Evolutionary conservation across 2,329 filamentous ascomycete species (phyloP).

Genomic region (Berkeleyomyces basicola): DNA sequence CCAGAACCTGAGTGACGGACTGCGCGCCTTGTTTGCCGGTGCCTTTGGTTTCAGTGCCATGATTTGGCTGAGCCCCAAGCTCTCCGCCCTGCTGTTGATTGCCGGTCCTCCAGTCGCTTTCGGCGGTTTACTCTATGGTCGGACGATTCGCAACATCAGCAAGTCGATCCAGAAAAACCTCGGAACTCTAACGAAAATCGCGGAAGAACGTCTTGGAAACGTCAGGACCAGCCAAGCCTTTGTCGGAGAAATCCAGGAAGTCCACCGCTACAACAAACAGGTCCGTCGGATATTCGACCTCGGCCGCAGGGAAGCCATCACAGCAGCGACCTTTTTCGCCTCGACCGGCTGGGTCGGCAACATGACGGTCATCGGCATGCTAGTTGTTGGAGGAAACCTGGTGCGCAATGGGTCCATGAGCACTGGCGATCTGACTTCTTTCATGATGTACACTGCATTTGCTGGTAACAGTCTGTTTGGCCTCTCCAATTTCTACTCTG

Average conservation of each 20-base stretch:
- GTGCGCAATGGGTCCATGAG: slow-evolving; percentile 75
- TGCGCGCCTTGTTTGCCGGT: slow-evolving; percentile 78
- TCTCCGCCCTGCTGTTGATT: slow-evolving; percentile 71
- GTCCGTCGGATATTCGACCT: slow-evolving; percentile 83
- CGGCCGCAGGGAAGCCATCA: slow-evolving; percentile 70
- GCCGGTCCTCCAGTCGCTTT: slow-evolving; percentile 85
- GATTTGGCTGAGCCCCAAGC: slow-evolving; percentile 84
- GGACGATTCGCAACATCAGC: slow-evolving; percentile 75
- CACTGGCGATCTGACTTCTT: slow-evolving; percentile 84
- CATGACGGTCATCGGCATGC: slow-evolving; percentile 80
- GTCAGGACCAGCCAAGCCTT: slow-evolving; percentile 95
- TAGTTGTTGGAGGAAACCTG: slow-evolving; percentile 81
- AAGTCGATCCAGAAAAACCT: slow-evolving; percentile 87
- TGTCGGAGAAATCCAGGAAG: slow-evolving; percentile 79
- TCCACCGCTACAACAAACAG: slow-evolving; percentile 79
- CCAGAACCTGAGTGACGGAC: slow-evolving; percentile 91
- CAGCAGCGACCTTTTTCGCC: slow-evolving; percentile 79
- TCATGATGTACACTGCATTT: slow-evolving; percentile 95
- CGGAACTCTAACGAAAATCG: slow-evolving; percentile 86
- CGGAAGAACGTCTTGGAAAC: slow-evolving; percentile 92
- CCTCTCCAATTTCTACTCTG: slow-evolving; percentile 88
- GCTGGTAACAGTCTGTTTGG: slow-evolving; percentile 78
- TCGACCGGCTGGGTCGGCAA: slow-evolving; percentile 86
- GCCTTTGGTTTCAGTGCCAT: slow-evolving; percentile 80
- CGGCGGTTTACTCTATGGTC: slow-evolving; percentile 80